phyloP scores from a whole-genome alignment of 75 land plant genomes.

The Pinus tabuliformis region DNA sequence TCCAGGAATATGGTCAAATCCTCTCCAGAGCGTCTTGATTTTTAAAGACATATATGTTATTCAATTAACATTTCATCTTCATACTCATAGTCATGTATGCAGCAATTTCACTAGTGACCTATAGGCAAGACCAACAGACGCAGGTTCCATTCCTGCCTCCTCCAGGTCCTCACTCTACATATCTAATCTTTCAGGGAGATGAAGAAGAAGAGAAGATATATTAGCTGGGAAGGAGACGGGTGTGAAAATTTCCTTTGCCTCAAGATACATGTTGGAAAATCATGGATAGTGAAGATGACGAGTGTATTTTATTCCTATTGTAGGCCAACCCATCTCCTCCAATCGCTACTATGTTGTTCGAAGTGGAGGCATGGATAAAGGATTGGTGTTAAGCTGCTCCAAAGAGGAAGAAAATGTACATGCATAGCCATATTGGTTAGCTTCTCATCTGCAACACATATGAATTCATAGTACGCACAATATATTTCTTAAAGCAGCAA shows the following conservation, averaged over 20 bases:
- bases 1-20: too few relatives aligned
- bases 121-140: neutral
- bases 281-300: neutral
- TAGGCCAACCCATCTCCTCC: conserved; percentile 34
- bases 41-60: too few relatives aligned
- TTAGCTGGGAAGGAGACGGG: too few relatives aligned
- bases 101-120: neutral
- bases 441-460: too few relatives aligned
- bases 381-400: conserved; percentile 36
- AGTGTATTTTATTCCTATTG: conserved; percentile 29
- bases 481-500: too few relatives aligned
- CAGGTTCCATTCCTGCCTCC: too few relatives aligned
- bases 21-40: too few relatives aligned
- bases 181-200: neutral
- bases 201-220: neutral
- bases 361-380: conserved; percentile 26
- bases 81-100: too few relatives aligned
- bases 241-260: conserved; percentile 12
- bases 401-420: conserved; percentile 22
- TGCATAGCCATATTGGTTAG: too few relatives aligned
- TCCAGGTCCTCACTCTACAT: too few relatives aligned
- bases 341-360: conserved; percentile 32
- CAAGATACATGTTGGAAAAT: conserved; percentile 11
- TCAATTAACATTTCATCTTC: too few relatives aligned
- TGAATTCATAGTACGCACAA: too few relatives aligned